Conservation (phyloP, 257 asterid genomes). For the Gardenia jasminoides region DNA sequence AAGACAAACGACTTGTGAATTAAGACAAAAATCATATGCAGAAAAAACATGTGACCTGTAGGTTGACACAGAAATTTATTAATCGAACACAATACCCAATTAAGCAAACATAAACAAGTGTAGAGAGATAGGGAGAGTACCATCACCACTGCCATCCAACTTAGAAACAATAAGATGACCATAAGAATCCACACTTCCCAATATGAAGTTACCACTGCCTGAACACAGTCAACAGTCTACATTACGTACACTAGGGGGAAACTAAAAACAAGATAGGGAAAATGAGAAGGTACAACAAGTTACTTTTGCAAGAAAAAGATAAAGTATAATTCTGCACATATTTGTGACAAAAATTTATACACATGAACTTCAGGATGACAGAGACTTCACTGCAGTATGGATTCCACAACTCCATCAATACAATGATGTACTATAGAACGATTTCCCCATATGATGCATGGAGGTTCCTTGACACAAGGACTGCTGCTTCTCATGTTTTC, state of each 20-base stretch:
- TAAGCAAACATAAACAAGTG: neutral
- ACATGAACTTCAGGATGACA: neutral
- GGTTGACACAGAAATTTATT: neutral
- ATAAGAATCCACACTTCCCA: constrained; percentile 91
- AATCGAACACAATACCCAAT: neutral
- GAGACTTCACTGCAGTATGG: neutral
- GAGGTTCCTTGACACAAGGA: neutral
- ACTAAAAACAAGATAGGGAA: neutral
- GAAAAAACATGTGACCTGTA: neutral
- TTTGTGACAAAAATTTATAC: neutral
- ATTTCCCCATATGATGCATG: neutral
- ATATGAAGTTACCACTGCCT: constrained; percentile 55
- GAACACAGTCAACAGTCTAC: constrained; percentile 14
- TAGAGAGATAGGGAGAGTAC: constrained; percentile 27
- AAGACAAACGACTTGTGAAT: neutral
- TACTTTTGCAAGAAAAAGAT: neutral
- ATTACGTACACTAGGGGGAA: neutral
- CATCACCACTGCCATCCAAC: constrained; percentile 50
- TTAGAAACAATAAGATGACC: constrained; percentile 88
- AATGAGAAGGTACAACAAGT: neutral
- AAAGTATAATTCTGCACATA: neutral
- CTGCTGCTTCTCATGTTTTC: neutral
- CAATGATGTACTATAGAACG: too few species aligned
- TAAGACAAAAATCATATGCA: neutral
- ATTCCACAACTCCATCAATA: neutral